Conservation (phyloP, 75 land plant species). For the Azolla pinnata region DNA sequence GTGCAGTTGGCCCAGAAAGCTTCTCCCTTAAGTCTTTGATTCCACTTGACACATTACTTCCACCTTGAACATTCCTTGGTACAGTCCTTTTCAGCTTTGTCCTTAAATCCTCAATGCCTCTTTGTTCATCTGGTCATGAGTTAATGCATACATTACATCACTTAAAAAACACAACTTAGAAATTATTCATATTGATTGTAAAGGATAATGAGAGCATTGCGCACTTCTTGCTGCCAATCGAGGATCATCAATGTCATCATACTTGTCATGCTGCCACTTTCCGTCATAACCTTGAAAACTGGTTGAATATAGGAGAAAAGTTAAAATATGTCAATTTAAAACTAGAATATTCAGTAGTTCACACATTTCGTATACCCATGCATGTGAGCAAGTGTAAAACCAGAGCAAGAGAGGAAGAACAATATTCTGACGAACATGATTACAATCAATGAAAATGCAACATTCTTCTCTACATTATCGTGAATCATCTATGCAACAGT, state of each 20-base stretch:
- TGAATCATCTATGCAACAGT: no score
- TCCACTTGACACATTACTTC: slow-evolving; percentile 23
- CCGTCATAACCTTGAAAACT: slow-evolving; percentile 27
- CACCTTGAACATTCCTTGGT: slow-evolving; percentile 24
- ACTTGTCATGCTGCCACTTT: slow-evolving; percentile 73
- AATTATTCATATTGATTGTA: neutral
- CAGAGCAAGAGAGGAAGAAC: no score
- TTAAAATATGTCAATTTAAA: no score
- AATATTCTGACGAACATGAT: no score
- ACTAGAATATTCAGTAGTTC: no score
- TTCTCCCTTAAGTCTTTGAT: slow-evolving; percentile 71
- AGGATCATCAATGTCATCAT: slow-evolving; percentile 18
- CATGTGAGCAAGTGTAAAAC: no score
- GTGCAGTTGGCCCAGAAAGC: slow-evolving; percentile 49
- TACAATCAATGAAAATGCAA: no score
- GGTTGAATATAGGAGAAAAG: no score
- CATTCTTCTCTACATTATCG: no score
- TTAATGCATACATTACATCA: neutral
- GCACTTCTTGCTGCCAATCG: neutral
- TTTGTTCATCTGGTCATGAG: slow-evolving; percentile 11
- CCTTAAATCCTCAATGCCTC: slow-evolving; percentile 59
- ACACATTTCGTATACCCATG: no score
- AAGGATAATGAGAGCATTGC: neutral
- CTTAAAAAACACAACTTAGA: neutral
- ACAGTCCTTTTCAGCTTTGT: slow-evolving; percentile 40